Evolutionary conservation across 495 filamentous ascomycete species (phyloP), one percentile per base, ranked within the genome.

Genomic region (Penicilliopsis zonata): DNA sequence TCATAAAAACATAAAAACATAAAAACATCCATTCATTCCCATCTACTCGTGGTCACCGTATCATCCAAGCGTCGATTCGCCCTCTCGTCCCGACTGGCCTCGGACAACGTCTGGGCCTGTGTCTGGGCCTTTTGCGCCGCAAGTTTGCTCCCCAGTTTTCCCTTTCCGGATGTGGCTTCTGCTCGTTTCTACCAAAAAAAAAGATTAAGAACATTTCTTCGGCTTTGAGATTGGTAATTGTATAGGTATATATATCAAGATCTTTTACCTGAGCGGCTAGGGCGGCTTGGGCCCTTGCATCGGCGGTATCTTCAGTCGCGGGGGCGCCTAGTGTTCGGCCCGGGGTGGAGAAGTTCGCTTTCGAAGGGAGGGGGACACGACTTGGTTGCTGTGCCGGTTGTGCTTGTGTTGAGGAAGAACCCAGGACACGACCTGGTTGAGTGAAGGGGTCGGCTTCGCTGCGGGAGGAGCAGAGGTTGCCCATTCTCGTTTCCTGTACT

Each of bases 401-500:
- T 34, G 30, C 4, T 33, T 18, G 13, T 15, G 32, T 21, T 40
- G 31, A 33, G 15, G 68, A 60, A 15, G 67, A 55, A 16, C 59
- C 61, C 14, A 84, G 68, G 9, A 68, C 66, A 10, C 80, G 76
- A 35, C 78, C 79, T 3, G 78, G 79, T 9, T 65, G 61, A 12
- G 70, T 48, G 61, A 80, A 82, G 26, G 50, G 34, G 28, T 65
- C 60, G 22, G 52, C 28, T 31, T 74, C 63, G 38, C 68, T 61
- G n/a, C 69, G 59, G 24, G 66, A 58, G 47, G 78, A 74, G 59
- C 80, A 87, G 49, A 80, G 61, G 47, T 78, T 82, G 25, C 82
- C 82, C 82, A 87, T 85, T 35, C n/a, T n/a, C n/a, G n/a, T n/a
- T n/a, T n/a, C n/a, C n/a, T n/a, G n/a, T n/a, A n/a, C n/a, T n/a